Conservation (phyloP, 2,329 filamentous ascomycete genomes). For the Claviceps spartinae region DNA sequence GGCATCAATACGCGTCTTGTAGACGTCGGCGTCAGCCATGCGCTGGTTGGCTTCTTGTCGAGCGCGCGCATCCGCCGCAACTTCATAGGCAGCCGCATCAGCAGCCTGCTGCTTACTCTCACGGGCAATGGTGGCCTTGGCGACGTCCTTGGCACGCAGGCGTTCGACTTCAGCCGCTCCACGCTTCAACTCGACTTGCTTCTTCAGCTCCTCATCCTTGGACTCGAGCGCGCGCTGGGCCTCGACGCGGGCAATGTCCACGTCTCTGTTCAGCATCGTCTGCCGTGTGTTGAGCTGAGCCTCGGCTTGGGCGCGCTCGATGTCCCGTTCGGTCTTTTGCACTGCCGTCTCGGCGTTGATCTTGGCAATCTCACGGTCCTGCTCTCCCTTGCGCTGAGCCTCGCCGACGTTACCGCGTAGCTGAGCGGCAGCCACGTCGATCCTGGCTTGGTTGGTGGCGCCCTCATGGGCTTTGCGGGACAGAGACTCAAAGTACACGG, state of each 20-base stretch:
- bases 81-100: slow-evolving; percentile 50
- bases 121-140: slow-evolving; percentile 57
- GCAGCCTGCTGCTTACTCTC: slow-evolving; percentile 57
- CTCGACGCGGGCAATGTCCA: slow-evolving; percentile 62
- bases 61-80: slow-evolving; percentile 46
- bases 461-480: slow-evolving; percentile 77
- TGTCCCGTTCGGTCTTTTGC: slow-evolving; percentile 70
- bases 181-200: slow-evolving; percentile 62
- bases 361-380: slow-evolving; percentile 77
- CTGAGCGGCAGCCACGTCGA: slow-evolving; percentile 53
- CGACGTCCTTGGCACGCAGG: slow-evolving; percentile 63
- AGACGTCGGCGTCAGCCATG: slow-evolving; percentile 37
- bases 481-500: slow-evolving; percentile 72
- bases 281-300: slow-evolving; percentile 61
- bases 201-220: slow-evolving; percentile 68
- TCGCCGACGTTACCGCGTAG: slow-evolving; percentile 61
- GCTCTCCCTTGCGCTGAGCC: slow-evolving; percentile 62
- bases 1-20: slow-evolving; percentile 34
- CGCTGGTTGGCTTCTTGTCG: slow-evolving; percentile 39
- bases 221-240: slow-evolving; percentile 61
- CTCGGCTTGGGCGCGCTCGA: slow-evolving; percentile 67
- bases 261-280: slow-evolving; percentile 57
- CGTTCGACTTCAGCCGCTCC: slow-evolving; percentile 71
- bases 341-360: slow-evolving; percentile 79
- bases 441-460: slow-evolving; percentile 62